Base-by-base conservation (phyloP, 2,329 filamentous ascomycete genomes). In the Ceratocystis cubensis region DNA sequence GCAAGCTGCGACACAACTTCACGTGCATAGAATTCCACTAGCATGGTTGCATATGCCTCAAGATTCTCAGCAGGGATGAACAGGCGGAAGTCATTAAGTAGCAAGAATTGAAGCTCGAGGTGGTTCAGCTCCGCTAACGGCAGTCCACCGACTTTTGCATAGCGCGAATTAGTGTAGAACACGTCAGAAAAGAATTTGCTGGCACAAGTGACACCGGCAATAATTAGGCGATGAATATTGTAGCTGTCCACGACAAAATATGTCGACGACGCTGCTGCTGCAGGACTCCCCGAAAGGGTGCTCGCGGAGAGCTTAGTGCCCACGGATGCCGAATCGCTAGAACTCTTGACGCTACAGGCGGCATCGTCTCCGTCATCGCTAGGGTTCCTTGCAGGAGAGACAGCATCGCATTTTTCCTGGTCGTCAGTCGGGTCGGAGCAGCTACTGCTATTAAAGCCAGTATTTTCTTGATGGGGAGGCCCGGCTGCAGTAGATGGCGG, bases 141-240 rank as follows among this genome's bases (percentile, higher is more conserved):
- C 20, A 99, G 81, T 62, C 94, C 94, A 69, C 94, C 94, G 73
- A 99, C 94, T 88, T 97, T 99, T 68, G 94, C 94, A 75, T 99
- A 99, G 85, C 94, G 85, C 66, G 94, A 97, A 76, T 99, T 99
- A 8, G 94, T 99, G 75, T 97, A 99, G 73, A 99, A 99, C 50
- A 97, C 93, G 77, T 99, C 84, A 4, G 93, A 97, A 77, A 99
- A 99, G 81, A 97, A 99, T 76, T 99, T 99, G 83, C 93, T 97
- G 4, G 94, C 92, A 76, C 94, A 97, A 2, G 94, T 99, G 57
- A 99, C 94, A 45, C 93, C 94, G 1, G 94, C 91, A 74, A 99
- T 99, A 65, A 97, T 92, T 66, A 99, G 80, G 66, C 94, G 87
- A 74, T 99, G 94, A 70, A 99, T 97, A 77, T 99, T 99, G 79